Base-by-base conservation (phyloP, 768 basidiomycete species). In the Leucogyrophana mollusca region DNA sequence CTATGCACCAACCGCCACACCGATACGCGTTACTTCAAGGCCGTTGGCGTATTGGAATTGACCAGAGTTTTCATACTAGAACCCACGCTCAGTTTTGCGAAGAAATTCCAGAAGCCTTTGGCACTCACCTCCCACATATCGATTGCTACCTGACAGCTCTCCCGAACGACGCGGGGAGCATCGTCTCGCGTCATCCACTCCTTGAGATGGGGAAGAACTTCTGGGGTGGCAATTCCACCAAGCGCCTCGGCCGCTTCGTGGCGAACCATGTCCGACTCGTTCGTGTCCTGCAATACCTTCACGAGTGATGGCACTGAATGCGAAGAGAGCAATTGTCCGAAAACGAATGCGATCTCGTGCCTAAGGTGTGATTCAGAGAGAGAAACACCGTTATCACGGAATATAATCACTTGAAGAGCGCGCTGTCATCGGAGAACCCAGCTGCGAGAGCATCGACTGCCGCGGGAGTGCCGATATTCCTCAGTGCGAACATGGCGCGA, bases 161-260 rank as follows among this genome's bases (percentile, higher is more conserved):
- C 94, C 45, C 86, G 80, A 3, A 99, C 96, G 17, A 98, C 94
- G 11, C 78, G 72, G 0, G 94, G 94, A 7, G 90, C 83, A 56
- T 93, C 90, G 49, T 79, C 74, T 52, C 84, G 76, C 18, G 65
- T 67, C 74, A 87, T 82, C 85, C 92, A 96, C 62, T 94, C 88
- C 54, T 83, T 81, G 30, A 99, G 70, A 52, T 93, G 78, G 1
- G 88, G 85, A 25, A 97, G 74, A 3, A 96, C 94, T 44, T 95
- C 93, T 0, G 91, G 90, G 2, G 87, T 92, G 21, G 87, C 94
- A 46, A 99, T 98, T 4, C 95, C 92, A n/a, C 96, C 96, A 0
- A 99, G 78, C 6, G 96, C 96, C 66, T 99, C 96, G 3, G 96
- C 96, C 20, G 95, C 96, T 66, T 99, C 96, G 56, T 99, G 96